Evolutionary conservation across 2,329 filamentous ascomycete genomes (phyloP).

Genomic region (Blumeriella jaapii): DNA sequence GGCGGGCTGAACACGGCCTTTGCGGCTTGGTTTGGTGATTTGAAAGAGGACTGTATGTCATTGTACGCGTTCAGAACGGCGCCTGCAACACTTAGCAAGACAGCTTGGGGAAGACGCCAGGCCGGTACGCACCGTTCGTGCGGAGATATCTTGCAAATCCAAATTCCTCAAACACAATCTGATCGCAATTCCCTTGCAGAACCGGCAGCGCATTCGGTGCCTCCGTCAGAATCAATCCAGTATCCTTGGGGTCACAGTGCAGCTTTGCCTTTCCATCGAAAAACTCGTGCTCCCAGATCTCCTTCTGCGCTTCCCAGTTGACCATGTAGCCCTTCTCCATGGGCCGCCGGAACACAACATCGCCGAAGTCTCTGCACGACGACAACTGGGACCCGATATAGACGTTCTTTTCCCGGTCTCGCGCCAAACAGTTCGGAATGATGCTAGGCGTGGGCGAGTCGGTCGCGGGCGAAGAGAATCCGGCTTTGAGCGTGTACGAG

Average conservation of each 20-base stretch:
- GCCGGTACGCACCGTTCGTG: constrained; percentile 46
- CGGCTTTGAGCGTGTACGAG: constrained; percentile 82
- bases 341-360: constrained; percentile 74
- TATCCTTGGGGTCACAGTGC: constrained; percentile 65
- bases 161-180: constrained; percentile 96
- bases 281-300: constrained; percentile 88
- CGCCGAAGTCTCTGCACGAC: constrained; percentile 77
- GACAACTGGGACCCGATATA: constrained; percentile 73
- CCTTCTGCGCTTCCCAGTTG: constrained; percentile 92
- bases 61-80: constrained; percentile 73
- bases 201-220: constrained; percentile 71
- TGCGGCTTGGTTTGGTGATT: constrained; percentile 40
- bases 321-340: constrained; percentile 93
- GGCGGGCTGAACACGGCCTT: constrained; percentile 37
- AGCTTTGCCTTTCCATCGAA: constrained; percentile 57
- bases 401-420: constrained; percentile 64
- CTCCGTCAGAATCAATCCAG: constrained; percentile 76
- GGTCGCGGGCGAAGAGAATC: constrained; percentile 41
- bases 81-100: constrained; percentile 33
- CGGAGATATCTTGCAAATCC: constrained; percentile 81
- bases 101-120: constrained; percentile 1
- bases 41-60: constrained; percentile 59
- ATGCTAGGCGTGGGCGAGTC: constrained; percentile 45
- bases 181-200: constrained; percentile 82
- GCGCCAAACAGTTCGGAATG: constrained; percentile 82